Base-by-base conservation (phyloP, 2,329 filamentous ascomycete genomes). In the Venturia nashicola region DNA sequence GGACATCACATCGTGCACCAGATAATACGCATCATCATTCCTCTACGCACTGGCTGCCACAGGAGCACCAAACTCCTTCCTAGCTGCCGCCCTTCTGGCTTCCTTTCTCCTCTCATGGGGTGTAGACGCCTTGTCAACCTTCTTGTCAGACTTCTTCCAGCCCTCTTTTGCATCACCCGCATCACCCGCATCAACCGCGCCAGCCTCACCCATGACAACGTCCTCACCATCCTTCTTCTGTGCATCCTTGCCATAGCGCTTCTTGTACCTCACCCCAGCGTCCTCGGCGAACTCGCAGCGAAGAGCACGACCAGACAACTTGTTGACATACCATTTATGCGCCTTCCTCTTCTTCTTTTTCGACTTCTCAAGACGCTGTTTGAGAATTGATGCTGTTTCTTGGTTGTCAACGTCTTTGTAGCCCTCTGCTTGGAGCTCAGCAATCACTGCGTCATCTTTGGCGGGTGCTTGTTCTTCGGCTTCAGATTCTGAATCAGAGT, bases 201-300 rank as follows among this genome's bases (percentile, higher is more conserved):
- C 51, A 40, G 70, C 68, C 65, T 73, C 70, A 64, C 67, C 65
- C 66, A 67, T 66, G 68, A 74, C 75, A 48, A n/a, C 64, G 14
- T 23, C 59, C 12, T 62, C 44, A 36, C 48, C 59, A 5, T 66
- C 36, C 67, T 76, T 77, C 23, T 78, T 80, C 14, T 71, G 69
- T 14, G 69, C 66, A 5, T 68, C 87, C 74, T 92, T 93, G 67
- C 90, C 89, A 72, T 89, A 97, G 1, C 94, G 85, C 81, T 97
- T 99, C 79, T 93, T 93, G 76, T 99, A 99, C 65, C 94, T 81
- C 42, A 85, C 85, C 69, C 90, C 86, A 65, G 92, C 86, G 74
- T 97, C 94, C 77, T 99, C 94, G 23, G 94, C 94, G 70, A 93
- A 91, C 74, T 99, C 93, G 73, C 94, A 86, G 73, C 93, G 90